phyloP scores from a whole-genome alignment of 1,284 basidiomycete genomes.

The Cystobasidiaceae sp. region DNA sequence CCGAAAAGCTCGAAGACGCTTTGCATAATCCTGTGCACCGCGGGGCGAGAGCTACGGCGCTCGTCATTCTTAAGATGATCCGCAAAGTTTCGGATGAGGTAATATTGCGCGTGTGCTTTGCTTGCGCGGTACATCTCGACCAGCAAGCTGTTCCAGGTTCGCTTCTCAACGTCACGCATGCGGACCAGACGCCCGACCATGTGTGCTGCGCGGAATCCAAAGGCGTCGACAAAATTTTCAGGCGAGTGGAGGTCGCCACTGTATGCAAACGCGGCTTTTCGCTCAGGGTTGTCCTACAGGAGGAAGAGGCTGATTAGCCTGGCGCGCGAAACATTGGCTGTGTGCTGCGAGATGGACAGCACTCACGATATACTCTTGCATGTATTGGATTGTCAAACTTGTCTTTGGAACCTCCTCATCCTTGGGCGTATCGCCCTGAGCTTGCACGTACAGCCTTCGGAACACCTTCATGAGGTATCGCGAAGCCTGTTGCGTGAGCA shows the following conservation, averaged over 20 bases:
- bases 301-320: neutral
- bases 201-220: conserved; percentile 48
- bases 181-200: conserved; percentile 46
- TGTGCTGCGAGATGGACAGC: no score
- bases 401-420: neutral
- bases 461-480: conserved; percentile 48
- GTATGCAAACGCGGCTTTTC: conserved; percentile 40
- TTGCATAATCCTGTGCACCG: conserved; percentile 47
- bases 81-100: conserved; percentile 48
- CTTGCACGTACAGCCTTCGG: conserved; percentile 33
- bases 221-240: conserved; percentile 46
- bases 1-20: conserved; percentile 43
- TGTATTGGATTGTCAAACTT: conserved; percentile 21
- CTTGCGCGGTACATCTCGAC: conserved; percentile 47
- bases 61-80: conserved; percentile 47
- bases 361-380: neutral
- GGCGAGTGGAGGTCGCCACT: conserved; percentile 43
- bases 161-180: conserved; percentile 46
- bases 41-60: conserved; percentile 45
- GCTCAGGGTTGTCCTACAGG: conserved; percentile 7
- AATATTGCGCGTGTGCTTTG: conserved; percentile 42
- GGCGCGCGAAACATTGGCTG: neutral
- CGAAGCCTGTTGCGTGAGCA: conserved; percentile 44
- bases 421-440: conserved; percentile 30
- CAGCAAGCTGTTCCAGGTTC: conserved; percentile 47